Evolutionary conservation across 2,329 filamentous ascomycete genomes (phyloP).

Genomic region (Fusarium nelsonii): DNA sequence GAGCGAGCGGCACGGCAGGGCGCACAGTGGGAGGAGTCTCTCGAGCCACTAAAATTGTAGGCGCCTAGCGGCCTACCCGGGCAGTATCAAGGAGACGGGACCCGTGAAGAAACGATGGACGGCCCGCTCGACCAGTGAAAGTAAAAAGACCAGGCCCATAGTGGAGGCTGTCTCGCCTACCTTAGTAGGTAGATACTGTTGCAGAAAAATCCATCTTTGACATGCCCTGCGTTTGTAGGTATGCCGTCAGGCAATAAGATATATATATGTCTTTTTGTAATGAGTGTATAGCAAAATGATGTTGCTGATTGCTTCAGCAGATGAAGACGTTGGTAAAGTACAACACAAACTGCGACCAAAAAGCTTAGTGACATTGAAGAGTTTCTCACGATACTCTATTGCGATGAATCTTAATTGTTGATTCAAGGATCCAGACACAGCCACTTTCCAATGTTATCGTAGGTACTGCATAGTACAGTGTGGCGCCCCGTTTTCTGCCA

Average conservation of each 20-base stretch:
- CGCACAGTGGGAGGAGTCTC: conserved; percentile 32
- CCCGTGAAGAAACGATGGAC: background rate
- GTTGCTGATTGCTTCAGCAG: background rate
- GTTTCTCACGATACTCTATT: background rate
- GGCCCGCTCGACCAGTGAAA: conserved; percentile 22
- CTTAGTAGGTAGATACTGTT: background rate
- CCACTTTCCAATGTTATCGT: background rate
- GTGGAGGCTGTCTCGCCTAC: background rate
- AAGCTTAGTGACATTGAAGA: background rate
- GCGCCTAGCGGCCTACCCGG: background rate
- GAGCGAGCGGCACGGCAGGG: conserved; percentile 20
- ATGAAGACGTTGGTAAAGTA: too few relatives aligned
- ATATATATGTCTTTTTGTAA: background rate
- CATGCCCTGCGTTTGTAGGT: too few relatives aligned
- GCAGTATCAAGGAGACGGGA: background rate
- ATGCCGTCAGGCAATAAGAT: too few relatives aligned
- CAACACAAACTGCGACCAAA: background rate
- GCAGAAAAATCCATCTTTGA: background rate
- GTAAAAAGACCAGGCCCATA: background rate
- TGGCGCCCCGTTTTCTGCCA: background rate
- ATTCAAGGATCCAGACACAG: background rate
- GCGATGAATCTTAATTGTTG: background rate
- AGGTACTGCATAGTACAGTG: background rate
- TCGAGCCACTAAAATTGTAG: conserved; percentile 30
- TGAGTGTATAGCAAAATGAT: background rate